These are phyloP conservation scores for Phytophthora fragariaefolia DNA, from an alignment of 352 stramenopile genomes.

Conservation along the genomic window DNA sequence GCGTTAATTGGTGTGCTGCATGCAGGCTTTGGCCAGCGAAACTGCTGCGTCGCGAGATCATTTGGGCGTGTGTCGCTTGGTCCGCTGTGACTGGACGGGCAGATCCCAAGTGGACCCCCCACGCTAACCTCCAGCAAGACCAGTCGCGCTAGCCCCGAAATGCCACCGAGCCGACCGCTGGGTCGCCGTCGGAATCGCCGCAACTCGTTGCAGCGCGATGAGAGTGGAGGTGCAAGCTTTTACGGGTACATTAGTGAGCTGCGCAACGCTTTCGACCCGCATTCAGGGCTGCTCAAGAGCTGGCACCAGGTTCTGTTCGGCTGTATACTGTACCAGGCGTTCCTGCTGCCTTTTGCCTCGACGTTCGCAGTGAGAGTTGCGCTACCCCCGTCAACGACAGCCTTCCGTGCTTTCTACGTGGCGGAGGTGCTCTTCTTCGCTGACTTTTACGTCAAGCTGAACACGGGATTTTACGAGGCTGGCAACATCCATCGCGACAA, in stretches of 20 bases:
- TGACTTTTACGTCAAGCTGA: conserved; percentile 65
- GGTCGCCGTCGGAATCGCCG: neutral
- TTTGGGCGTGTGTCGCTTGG: neutral
- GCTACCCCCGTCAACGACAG: conserved; percentile 19
- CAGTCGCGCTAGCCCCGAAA: too few relatives aligned
- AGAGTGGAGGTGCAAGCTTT: conserved; percentile 16
- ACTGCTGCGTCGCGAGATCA: neutral
- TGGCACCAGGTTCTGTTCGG: conserved; percentile 60
- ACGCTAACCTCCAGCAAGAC: too few relatives aligned
- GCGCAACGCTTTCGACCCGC: conserved; percentile 59
- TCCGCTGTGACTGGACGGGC: neutral
- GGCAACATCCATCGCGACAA: conserved; percentile 56
- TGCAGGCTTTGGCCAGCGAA: neutral
- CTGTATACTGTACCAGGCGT: conserved; percentile 54
- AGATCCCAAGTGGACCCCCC: neutral
- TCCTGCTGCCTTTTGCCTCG: conserved; percentile 55
- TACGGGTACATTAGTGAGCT: conserved; percentile 32
- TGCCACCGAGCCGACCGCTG: too few relatives aligned
- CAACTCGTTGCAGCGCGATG: neutral
- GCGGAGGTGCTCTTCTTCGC: conserved; percentile 51
- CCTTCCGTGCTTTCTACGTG: conserved; percentile 40
- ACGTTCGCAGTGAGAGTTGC: conserved; percentile 21
- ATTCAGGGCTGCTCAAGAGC: conserved; percentile 47
- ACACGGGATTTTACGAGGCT: conserved; percentile 67
- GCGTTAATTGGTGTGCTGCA: neutral